Evolutionary conservation across 2,329 filamentous ascomycete genomes (phyloP), one percentile per base, ranked within the genome.

Genomic region (Alternaria sp.): DNA sequence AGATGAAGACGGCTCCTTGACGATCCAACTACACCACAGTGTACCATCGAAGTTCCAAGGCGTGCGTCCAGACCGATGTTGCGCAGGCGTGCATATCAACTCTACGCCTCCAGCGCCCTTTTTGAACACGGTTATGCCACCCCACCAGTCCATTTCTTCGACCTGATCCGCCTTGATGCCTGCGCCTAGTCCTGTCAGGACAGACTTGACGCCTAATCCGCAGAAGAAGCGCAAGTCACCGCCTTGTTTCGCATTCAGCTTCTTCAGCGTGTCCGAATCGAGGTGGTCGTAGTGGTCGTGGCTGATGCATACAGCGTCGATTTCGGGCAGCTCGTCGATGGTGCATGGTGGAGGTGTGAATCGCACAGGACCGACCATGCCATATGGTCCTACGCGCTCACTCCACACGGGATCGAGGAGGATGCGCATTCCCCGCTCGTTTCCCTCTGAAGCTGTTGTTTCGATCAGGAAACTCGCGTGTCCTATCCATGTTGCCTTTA

Each of bases 241-340:
- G 15, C 77, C 76, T 44, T 79, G 78, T 30, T 73, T 76, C 44
- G 65, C 67, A 65, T 82, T 82, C 17, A 85, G 67, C 23, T 78
- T 72, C 61, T 70, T 78, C 43, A 88, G 73, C 0, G 83, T 84
- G 17, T 79, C 75, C 6, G 79, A 73, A 63, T 87, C 85, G 53
- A 87, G 78, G 62, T 88, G 86, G 66, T 88, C 85, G 67, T 86
- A 87, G 68, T 88, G 86, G 66, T 87, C 85, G 71, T 88, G 86
- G 57, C 82, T 85, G 51, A 88, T 85, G 61, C 82, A 76, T 4
- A 88, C 79, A 3, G 84, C 71, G 59, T 88, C 85, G 10, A 87
- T 76, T 3, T 84, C 79, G 0, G 86, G 85, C 3, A 87, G 69
- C 17, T 86, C 84, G 3, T 83, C 77, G 3, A 86, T 67, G 0